phyloP scores from a whole-genome alignment of 768 basidiomycete species.

The Termitomyces sp. region DNA sequence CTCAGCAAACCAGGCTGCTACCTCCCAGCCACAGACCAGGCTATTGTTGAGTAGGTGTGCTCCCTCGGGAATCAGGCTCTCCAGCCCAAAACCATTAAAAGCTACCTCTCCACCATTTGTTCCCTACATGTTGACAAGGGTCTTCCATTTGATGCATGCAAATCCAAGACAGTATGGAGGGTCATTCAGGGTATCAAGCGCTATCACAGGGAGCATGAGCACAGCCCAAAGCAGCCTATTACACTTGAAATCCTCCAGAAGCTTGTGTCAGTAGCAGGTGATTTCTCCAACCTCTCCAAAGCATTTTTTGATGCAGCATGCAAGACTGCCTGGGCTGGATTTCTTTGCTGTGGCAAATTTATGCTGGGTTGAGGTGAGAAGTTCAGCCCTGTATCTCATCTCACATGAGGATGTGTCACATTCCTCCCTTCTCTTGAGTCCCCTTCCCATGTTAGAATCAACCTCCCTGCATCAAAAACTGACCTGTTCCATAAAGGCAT shows the following conservation, averaged over 20 bases:
- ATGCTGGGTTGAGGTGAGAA: not conserved
- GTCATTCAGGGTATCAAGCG: conserved; percentile 30
- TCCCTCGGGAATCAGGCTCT: conserved; percentile 5
- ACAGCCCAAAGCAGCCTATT: conserved; percentile 22
- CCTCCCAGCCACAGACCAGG: not conserved
- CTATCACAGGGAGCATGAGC: conserved; percentile 22
- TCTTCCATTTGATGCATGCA: conserved; percentile 18
- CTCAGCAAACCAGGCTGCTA: not conserved
- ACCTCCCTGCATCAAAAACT: not conserved
- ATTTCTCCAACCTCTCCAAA: conserved; percentile 9
- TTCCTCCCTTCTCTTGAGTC: not conserved
- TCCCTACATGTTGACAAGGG: conserved; percentile 28
- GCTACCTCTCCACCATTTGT: conserved; percentile 18
- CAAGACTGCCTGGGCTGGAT: conserved; percentile 10
- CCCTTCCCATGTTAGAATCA: not conserved
- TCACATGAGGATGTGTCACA: not conserved
- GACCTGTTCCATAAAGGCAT: not conserved
- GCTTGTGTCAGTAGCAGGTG: not conserved
- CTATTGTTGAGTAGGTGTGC: conserved; percentile 19
- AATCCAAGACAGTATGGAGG: conserved; percentile 23
- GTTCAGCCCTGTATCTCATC: not conserved
- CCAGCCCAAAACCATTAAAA: conserved; percentile 16
- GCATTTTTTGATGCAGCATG: conserved; percentile 6
- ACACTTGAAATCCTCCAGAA: conserved; percentile 18
- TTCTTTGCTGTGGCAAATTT: conserved; percentile 18